phyloP scores from a whole-genome alignment of 495 filamentous ascomycete genomes.

The Neurospora hispaniola region DNA sequence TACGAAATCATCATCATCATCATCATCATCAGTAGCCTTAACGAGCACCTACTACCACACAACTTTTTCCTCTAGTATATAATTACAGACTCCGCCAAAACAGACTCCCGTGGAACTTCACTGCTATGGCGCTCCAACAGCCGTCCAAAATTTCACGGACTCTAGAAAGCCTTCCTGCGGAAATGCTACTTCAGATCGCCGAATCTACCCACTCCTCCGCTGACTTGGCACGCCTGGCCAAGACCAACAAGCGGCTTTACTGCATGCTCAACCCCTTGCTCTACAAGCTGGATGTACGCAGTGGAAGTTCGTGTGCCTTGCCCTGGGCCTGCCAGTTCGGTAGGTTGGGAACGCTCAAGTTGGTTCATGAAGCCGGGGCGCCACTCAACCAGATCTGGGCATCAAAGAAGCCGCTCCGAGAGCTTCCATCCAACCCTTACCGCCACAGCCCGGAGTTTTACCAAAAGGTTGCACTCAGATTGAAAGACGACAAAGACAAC shows the following conservation, averaged over 20 bases:
- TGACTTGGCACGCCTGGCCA: slow-evolving; percentile 1
- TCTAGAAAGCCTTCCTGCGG: slow-evolving; percentile 1
- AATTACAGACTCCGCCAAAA: background rate
- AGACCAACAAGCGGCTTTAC: background rate
- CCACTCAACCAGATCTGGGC: background rate
- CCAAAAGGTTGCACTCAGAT: background rate
- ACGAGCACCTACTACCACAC: background rate
- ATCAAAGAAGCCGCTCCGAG: background rate
- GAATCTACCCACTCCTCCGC: background rate
- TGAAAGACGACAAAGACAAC: background rate
- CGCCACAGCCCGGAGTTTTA: background rate
- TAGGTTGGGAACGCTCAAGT: background rate
- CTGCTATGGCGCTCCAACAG: background rate
- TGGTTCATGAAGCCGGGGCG: slow-evolving; percentile 1
- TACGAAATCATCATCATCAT: background rate
- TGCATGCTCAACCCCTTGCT: slow-evolving; percentile 3
- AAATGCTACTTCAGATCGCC: slow-evolving; percentile 5
- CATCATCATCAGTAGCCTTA: background rate
- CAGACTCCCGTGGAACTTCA: background rate
- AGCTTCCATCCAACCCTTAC: background rate
- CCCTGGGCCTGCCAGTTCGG: slow-evolving; percentile 5
- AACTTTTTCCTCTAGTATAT: background rate
- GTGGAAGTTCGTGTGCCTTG: background rate
- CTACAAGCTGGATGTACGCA: slow-evolving; percentile 3
- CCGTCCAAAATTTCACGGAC: background rate